Evolutionary conservation across 2,329 filamentous ascomycete species (phyloP), one percentile per base, ranked within the genome.

Genomic region (Falciphora oryzae): DNA sequence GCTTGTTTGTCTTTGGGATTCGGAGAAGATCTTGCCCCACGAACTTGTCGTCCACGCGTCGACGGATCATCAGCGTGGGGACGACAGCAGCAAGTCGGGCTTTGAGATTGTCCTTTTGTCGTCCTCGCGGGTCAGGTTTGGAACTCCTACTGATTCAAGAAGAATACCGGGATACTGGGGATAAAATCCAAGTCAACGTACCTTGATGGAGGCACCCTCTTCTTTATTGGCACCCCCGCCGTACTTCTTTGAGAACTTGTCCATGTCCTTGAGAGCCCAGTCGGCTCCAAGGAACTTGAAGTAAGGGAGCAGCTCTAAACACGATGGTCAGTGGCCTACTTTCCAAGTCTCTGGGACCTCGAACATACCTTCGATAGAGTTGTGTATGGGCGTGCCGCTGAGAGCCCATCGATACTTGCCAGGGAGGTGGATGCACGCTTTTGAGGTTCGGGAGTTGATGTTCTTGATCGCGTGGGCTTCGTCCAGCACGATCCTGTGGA

Each of bases 401-500:
- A 79, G 44, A 0, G 70, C 72, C 75, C 77, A 79, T 2, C 71
- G 70, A 57, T 73, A 70, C 32, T 74, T 76, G 5, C 72, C 68
- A 0, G 22, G 35, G 0, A 79, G 66, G 3, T 64, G 31, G 7
- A 38, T 27, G 59, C 66, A 69, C 0, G 64, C 64, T 28, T 69
- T 73, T 25, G 70, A 74, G 0, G 70, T 73, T 11, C 67, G 64
- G 0, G 73, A 71, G 0, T 65, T 65, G 7, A 78, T 72, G 35
- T 85, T 86, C 66, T 86, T 86, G 66, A 88, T 85, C 0, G 68
- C 69, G 62, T 87, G 84, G 0, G 80, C 83, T 68, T 88, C 85
- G 59, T 88, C 85, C 0, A 87, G 73, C 1, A 87, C 77, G 4
- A 88, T 66, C 1, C 86, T 74, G 57, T 82, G 78, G 75, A 79